Percentiles rank a stretch among this genome's conserved stretches.
phyloP scores from a whole-genome alignment of 2,329 filamentous ascomycete genomes.

The Ophiostoma sp. region DNA sequence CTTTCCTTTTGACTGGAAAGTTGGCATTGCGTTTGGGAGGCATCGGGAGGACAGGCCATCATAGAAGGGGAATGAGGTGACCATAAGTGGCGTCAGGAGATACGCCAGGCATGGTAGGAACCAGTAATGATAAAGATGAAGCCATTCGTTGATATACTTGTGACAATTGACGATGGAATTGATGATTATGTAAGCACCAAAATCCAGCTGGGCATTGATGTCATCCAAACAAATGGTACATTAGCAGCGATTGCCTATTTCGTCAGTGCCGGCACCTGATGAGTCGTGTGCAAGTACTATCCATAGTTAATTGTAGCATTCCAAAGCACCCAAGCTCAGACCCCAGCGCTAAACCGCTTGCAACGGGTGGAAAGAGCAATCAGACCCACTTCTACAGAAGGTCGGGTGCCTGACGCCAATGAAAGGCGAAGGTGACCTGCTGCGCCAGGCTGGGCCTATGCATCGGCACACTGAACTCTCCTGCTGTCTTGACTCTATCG shows the following conservation, averaged over 20 bases:
- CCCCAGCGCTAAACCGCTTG: slow-evolving; percentile 19
- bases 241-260: not conserved
- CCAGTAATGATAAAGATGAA: slow-evolving; percentile 15
- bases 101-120: not conserved
- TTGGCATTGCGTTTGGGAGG: slow-evolving; percentile 7
- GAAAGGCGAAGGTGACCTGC: not conserved
- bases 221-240: not conserved
- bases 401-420: not conserved
- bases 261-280: slow-evolving; percentile 6
- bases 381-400: not conserved
- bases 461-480: not conserved
- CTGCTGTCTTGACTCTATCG: not conserved
- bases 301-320: not conserved
- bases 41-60: not conserved
- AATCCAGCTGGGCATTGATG: not conserved
- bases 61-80: not conserved
- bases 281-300: not conserved
- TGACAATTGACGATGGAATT: not conserved
- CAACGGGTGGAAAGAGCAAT: slow-evolving; percentile 3
- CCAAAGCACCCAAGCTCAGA: not conserved
- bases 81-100: not conserved
- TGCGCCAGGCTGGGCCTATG: slow-evolving; percentile 7
- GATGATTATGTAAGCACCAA: slow-evolving; percentile 1
- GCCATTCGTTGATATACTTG: not conserved
- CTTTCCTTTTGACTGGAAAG: not conserved